Evolutionary conservation across 2,329 filamentous ascomycete species (phyloP), one percentile per base, ranked within the genome.

Genomic region (Ceratocystis lukuohia): DNA sequence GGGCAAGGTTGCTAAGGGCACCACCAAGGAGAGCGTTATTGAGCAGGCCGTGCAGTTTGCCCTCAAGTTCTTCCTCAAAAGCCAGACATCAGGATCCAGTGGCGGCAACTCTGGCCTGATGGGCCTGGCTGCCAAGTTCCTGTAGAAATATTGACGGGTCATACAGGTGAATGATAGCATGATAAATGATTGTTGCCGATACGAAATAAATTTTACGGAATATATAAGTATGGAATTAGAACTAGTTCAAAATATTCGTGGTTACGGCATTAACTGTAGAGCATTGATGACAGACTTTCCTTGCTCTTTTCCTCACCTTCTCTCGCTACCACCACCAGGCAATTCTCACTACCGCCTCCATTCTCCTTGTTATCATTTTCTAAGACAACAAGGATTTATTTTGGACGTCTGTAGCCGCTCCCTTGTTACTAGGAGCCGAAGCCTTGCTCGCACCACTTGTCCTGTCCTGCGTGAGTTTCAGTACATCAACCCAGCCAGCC

Each of bases 11-110:
- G 73, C 77, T 2, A 75, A 80, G 28, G 80, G 81, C 30, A 83
- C 87, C 4, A 88, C 84, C 76, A 96, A 96, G 82, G 85, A 96
- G 76, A 86, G 85, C 61, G 90, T 85, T 62, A 79, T 96, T 61
- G 85, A 88, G 73, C 80, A 86, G 74, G 92, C 92, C 2, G 91
- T 86, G 1, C 87, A 96, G 80, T 88, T 89, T 82, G 92, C 91
- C 2, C 76, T 96, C 71, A 91, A 96, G 82, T 88, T 96, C 84
- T 96, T 92, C 76, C 78, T 95, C 79, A 92, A 96, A 83, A 85
- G 82, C 71, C 75, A 80, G 69, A 77, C 79, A 45, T 74, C 77
- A n/a, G 64, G 61, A 20, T 65, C 66, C 12, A 48, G 56, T 46
- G 41, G 65, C 30, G 80, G 83, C 1, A 71, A 87, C 67, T 79